These are phyloP conservation scores for Eucommia ulmoides DNA, from an alignment of 257 asterid genomes.

Conservation along the genomic window DNA sequence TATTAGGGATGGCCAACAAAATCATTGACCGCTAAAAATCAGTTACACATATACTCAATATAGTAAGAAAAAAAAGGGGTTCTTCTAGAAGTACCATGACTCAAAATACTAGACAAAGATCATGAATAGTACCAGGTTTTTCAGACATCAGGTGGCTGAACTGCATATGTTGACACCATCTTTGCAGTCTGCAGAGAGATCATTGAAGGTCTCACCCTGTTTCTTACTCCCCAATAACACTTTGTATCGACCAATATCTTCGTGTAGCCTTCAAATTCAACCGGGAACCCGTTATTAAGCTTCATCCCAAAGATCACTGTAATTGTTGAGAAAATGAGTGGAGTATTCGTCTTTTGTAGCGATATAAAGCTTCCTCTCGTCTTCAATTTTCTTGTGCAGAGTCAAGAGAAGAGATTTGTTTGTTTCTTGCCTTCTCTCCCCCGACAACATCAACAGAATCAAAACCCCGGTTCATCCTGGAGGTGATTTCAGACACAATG, in stretches of 20 bases:
- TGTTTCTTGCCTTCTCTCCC: constrained; percentile 49
- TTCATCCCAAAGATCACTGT: constrained; percentile 62
- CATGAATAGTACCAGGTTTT: too few relatives aligned
- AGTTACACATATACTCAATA: too few relatives aligned
- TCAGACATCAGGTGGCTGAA: constrained; percentile 33
- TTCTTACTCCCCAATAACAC: constrained; percentile 62
- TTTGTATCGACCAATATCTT: constrained; percentile 55
- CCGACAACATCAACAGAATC: constrained; percentile 66
- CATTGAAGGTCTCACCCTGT: constrained; percentile 77
- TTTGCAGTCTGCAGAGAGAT: constrained; percentile 71
- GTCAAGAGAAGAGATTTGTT: constrained; percentile 38
- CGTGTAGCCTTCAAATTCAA: constrained; percentile 88
- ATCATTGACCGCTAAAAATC: too few relatives aligned
- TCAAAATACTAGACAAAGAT: too few relatives aligned
- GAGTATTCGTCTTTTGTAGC: constrained; percentile 61
- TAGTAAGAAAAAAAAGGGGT: too few relatives aligned
- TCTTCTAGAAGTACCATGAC: too few relatives aligned
- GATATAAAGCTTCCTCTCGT: constrained; percentile 47
- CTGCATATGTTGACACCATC: constrained; percentile 61
- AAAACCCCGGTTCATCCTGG: constrained; percentile 65
- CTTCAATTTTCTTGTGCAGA: constrained; percentile 47
- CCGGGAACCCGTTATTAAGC: constrained; percentile 52
- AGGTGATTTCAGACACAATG: constrained; percentile 45
- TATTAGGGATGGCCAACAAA: too few relatives aligned
- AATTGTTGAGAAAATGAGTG: constrained; percentile 63